Evolutionary conservation across 768 basidiomycete species (phyloP).

Genomic region (Boletus pseudopeckii): DNA sequence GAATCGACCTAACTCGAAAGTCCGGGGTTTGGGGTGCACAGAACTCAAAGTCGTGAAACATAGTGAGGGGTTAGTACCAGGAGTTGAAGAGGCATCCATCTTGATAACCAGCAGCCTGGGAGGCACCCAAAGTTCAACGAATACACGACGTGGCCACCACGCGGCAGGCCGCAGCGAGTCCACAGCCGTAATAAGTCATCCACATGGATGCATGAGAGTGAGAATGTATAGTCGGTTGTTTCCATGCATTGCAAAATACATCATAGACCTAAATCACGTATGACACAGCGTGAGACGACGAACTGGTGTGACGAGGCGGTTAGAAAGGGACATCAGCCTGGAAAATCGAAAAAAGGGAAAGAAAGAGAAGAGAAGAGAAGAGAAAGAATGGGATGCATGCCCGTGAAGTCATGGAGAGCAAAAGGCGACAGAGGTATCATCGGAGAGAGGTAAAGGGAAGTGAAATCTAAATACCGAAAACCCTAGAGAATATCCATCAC

Average conservation of each 20-base stretch:
- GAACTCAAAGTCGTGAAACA: constrained; percentile 29
- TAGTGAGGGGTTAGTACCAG: background rate
- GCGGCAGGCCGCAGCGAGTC: constrained; percentile 9
- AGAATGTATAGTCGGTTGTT: constrained; percentile 23
- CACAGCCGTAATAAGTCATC: constrained; percentile 6
- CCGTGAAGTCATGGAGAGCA: constrained; percentile 27
- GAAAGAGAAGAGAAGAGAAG: constrained; percentile 12
- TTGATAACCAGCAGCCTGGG: constrained; percentile 7
- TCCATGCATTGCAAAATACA: constrained; percentile 38
- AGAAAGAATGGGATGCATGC: constrained; percentile 23
- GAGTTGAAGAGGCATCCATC: background rate
- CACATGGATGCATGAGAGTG: constrained; percentile 1
- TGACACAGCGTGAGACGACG: constrained; percentile 38
- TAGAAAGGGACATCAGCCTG: constrained; percentile 33
- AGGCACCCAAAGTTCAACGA: constrained; percentile 3
- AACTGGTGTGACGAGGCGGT: constrained; percentile 29
- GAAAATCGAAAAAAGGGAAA: constrained; percentile 21
- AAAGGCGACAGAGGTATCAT: constrained; percentile 68
- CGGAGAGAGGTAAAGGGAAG: constrained; percentile 63
- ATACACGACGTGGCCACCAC: constrained; percentile 19
- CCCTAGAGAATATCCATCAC: constrained; percentile 66
- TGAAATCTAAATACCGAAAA: constrained; percentile 63
- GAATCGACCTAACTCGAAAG: constrained; percentile 52
- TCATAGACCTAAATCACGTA: constrained; percentile 39
- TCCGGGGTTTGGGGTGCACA: constrained; percentile 46